Evolutionary conservation across 2,329 filamentous ascomycete genomes (phyloP).

Genomic region (Huntiella decipiens): DNA sequence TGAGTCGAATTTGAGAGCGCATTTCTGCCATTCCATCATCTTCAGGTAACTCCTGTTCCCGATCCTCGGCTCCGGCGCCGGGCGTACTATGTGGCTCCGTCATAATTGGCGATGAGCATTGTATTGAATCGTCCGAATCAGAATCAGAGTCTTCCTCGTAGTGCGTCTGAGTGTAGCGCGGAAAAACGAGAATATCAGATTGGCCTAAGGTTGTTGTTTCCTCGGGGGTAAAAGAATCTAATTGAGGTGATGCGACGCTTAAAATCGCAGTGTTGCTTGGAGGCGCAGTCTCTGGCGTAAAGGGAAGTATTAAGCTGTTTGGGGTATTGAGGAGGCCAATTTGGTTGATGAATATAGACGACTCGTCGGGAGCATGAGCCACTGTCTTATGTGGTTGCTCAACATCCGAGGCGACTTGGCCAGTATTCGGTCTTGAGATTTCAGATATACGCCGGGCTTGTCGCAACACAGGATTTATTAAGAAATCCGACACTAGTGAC

Average conservation of each 20-base stretch:
- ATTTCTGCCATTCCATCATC: slow-evolving; percentile 61
- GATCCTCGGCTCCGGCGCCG: neutral
- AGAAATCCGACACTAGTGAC: slow-evolving; percentile 43
- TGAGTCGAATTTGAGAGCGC: slow-evolving; percentile 46
- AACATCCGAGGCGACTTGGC: slow-evolving; percentile 15
- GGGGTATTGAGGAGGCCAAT: too few species aligned
- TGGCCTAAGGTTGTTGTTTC: neutral
- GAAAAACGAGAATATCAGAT: neutral
- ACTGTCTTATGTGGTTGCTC: neutral
- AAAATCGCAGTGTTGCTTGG: too few species aligned
- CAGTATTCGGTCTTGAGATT: slow-evolving; percentile 20
- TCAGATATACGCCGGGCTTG: slow-evolving; percentile 46
- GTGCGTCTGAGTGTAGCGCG: too few species aligned
- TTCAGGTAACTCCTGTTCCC: slow-evolving; percentile 30
- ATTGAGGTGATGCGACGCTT: neutral
- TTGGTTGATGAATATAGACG: too few species aligned
- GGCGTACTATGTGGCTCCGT: neutral
- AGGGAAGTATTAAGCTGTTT: too few species aligned
- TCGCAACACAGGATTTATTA: slow-evolving; percentile 47
- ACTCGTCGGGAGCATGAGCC: neutral
- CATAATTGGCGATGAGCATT: neutral
- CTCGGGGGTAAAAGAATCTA: neutral
- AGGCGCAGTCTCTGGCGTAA: too few species aligned
- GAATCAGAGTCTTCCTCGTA: slow-evolving; percentile 3
- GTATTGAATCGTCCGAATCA: neutral